These are phyloP conservation scores for Silene noctiflora DNA, from an alignment of 179 eudicot species.

Conservation along the genomic window DNA sequence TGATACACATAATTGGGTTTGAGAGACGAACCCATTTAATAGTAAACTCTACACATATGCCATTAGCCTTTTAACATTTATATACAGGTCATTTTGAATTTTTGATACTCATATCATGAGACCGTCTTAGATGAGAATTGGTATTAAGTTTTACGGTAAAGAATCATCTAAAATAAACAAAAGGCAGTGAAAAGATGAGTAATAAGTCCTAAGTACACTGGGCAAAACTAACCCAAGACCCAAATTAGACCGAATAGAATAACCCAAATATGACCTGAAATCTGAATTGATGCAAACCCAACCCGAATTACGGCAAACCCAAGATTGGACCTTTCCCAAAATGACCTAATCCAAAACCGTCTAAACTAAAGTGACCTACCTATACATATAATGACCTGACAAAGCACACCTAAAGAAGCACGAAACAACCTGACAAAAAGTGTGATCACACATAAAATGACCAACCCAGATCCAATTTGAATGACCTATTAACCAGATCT, in stretches of 20 bases:
- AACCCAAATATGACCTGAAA: not conserved
- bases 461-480: not conserved
- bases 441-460: not conserved
- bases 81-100: not conserved
- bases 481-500: not conserved
- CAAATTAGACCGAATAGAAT: not conserved
- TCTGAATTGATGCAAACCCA: not conserved
- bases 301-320: not conserved
- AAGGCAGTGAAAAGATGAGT: not conserved
- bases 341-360: not conserved
- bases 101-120: too few relatives aligned
- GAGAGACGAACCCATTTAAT: not conserved
- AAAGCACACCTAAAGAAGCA: not conserved
- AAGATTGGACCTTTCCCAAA: not conserved
- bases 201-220: not conserved
- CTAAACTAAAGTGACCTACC: not conserved
- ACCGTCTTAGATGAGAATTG: not conserved
- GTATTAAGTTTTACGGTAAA: not conserved
- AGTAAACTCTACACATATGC: not conserved
- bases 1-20: not conserved
- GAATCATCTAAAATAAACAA: not conserved
- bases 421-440: not conserved
- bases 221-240: not conserved
- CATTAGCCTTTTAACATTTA: not conserved
- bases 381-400: not conserved